Evolutionary conservation across 306 rosid species (phyloP), one percentile per base, ranked within the genome.

Genomic region (Luffa aegyptiaca): DNA sequence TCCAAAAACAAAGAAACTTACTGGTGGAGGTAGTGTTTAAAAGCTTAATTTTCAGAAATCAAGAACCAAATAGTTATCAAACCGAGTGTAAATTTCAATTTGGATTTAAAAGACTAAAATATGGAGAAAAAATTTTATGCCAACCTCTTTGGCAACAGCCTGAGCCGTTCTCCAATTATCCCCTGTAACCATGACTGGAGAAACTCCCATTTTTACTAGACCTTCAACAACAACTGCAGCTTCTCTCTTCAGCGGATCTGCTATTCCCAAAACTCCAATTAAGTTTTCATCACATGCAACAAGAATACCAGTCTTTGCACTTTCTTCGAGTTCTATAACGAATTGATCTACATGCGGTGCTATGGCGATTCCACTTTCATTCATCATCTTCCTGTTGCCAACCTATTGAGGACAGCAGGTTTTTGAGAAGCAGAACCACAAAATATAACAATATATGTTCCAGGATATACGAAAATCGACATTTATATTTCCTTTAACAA

Each of bases 101-200:
- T 36, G 65, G 18, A 55, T 53, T 53, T 36, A 37, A 4, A 35
- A 11, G 36, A 53, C 51, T 3, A 6, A 48, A 37, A 51, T 16
- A 16, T 36, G 31, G 56, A 68, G 8, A 71, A 9, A 61, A 2
- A 80, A 39, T 55, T 76, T 52, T 55, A 87, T 45, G 83, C 93
- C 39, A 33, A 93, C 97, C 98, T 95, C 97, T 82, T 85, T 91
- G 7, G 97, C 98, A 69, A 92, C 94, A 69, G 96, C 93, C 8
- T 51, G 85, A 81, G 99, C 99, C 3, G 99, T 93, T 90, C 99
- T 86, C 97, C 97, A 89, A 80, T 95, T 95, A 88, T 95, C 99
- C 62, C 99, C 99, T 2, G 99, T 95, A 77, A 95, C 99, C 97
- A 95, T 93, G 82, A 93, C 87, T 26, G 99, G 93, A 48, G 12